Percentiles rank a stretch among this genome's conserved stretches.
Evolutionary conservation across 139 green algal species (phyloP).

Genomic region (Pedinophyceae sp.): DNA sequence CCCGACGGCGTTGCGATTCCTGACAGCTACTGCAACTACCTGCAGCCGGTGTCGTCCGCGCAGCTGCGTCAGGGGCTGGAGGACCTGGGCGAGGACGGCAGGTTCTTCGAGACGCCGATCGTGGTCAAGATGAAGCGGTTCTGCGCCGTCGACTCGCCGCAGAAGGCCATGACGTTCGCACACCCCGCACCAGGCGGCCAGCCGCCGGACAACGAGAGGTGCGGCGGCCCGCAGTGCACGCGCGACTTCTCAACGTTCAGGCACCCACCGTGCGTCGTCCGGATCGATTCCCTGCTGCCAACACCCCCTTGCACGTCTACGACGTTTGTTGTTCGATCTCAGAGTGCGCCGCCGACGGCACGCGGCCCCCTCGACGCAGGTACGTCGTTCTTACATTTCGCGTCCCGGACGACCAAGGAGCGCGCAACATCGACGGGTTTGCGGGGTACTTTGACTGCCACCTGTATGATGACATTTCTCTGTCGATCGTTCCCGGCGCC

Average conservation of each 20-base stretch:
- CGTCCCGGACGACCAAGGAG: too few relatives aligned
- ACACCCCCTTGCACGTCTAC: neutral
- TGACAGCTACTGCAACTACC: slow-evolving; percentile 67
- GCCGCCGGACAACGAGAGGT: slow-evolving; percentile 9
- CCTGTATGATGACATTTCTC: slow-evolving; percentile 23
- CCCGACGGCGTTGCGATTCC: slow-evolving; percentile 62
- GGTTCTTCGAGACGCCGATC: slow-evolving; percentile 88
- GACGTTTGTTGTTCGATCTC: too few relatives aligned
- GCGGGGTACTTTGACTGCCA: slow-evolving; percentile 32
- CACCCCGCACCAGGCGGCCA: slow-evolving; percentile 16
- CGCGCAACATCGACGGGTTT: slow-evolving; percentile 13
- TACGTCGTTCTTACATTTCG: too few relatives aligned
- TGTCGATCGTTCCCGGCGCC: slow-evolving; percentile 40
- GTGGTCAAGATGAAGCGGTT: slow-evolving; percentile 80
- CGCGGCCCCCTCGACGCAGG: too few relatives aligned
- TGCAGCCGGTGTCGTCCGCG: slow-evolving; percentile 27
- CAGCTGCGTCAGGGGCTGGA: neutral
- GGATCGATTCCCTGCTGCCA: neutral
- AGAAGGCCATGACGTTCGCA: neutral
- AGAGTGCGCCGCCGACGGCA: too few relatives aligned
- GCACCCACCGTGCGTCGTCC: slow-evolving; percentile 14
- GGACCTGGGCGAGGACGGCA: slow-evolving; percentile 45
- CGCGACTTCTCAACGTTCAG: slow-evolving; percentile 7
- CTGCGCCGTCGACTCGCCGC: neutral
- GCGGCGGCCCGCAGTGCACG: neutral